A percentile compares a stretch with the other conserved stretches of the same genome.
phyloP scores from a whole-genome alignment of 768 basidiomycete species.

The Pulveroboletus sp. region DNA sequence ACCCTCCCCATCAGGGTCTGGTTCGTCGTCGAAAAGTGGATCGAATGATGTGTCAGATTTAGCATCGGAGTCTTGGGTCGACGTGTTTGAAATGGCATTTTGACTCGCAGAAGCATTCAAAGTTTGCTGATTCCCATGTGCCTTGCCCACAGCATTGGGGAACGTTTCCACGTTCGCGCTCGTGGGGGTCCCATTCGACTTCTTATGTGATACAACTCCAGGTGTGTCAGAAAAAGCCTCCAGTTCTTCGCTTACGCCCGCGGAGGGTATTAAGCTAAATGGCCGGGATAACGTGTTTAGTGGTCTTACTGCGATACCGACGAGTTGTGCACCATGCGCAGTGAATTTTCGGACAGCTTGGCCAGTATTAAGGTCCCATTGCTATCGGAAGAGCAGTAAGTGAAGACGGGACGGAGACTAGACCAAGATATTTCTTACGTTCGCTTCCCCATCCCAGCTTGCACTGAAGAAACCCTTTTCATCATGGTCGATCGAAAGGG shows the following conservation, averaged over 20 bases:
- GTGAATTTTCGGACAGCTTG: conserved; percentile 70
- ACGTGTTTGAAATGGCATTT: conserved; percentile 22
- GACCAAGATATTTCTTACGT: conserved; percentile 48
- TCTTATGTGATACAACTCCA: conserved; percentile 7
- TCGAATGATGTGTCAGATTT: conserved; percentile 82
- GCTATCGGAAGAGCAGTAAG: conserved; percentile 43
- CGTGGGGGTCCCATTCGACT: conserved; percentile 13
- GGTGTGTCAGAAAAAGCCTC: conserved; percentile 15
- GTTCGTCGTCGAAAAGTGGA: conserved; percentile 87
- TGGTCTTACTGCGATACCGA: conserved; percentile 76
- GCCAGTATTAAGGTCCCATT: conserved; percentile 98
- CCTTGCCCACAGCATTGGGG: conserved; percentile 15
- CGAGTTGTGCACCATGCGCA: conserved; percentile 81
- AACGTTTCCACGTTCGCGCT: conserved; percentile 23
- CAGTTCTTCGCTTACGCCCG: conserved; percentile 22
- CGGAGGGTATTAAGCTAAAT: conserved; percentile 23
- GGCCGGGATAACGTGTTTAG: conserved; percentile 37
- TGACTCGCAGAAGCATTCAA: conserved; percentile 21
- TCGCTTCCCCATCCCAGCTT: conserved; percentile 89
- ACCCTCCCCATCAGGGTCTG: conserved; percentile 53
- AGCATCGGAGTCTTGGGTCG: conserved; percentile 47
- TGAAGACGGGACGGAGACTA: conserved; percentile 1
- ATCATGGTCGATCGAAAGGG: conserved; percentile 73
- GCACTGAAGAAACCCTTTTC: conserved; percentile 88
- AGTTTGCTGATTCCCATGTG: conserved; percentile 13